These are phyloP conservation scores for Trichoderma cornu-damae DNA, from an alignment of 2,329 filamentous ascomycete genomes.

Conservation along the genomic window DNA sequence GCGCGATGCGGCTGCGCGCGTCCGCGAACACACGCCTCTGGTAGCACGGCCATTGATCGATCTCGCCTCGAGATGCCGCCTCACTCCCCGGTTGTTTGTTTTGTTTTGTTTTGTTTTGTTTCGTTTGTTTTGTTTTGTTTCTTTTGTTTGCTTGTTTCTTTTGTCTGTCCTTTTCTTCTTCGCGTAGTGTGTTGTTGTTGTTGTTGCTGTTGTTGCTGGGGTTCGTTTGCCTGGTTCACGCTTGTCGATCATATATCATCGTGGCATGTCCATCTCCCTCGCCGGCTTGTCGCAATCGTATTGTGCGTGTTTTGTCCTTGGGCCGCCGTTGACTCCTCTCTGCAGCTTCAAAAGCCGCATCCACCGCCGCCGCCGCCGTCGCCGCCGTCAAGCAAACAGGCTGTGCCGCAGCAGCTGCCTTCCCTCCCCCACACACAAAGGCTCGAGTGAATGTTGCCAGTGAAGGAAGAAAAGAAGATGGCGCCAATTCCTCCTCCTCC, in stretches of 20 bases:
- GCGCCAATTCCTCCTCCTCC: not conserved
- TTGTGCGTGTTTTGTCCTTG: not conserved
- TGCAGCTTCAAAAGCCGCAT: not conserved
- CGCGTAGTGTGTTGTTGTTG: too few relatives aligned
- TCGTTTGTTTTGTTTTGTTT: not conserved
- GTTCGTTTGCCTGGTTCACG: not conserved
- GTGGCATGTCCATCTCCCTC: constrained; percentile 9
- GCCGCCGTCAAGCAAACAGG: not conserved
- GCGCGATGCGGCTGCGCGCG: constrained; percentile 15
- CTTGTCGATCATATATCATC: constrained; percentile 15
- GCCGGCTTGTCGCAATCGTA: constrained; percentile 5
- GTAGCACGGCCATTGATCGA: constrained; percentile 14
- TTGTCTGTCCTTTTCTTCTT: too few relatives aligned
- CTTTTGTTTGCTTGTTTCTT: not conserved
- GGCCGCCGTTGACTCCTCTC: not conserved
- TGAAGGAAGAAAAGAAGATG: not conserved
- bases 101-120: not conserved
- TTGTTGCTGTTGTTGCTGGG: too few relatives aligned
- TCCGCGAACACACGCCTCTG: constrained; percentile 3
- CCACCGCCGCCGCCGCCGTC: too few relatives aligned
- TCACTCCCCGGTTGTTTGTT: not conserved
- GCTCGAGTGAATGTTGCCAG: not conserved
- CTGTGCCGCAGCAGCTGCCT: not conserved
- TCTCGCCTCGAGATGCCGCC: not conserved
- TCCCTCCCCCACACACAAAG: not conserved